Conservation (phyloP, 345 rosid species). For the Bruguiera gymnorhiza region DNA sequence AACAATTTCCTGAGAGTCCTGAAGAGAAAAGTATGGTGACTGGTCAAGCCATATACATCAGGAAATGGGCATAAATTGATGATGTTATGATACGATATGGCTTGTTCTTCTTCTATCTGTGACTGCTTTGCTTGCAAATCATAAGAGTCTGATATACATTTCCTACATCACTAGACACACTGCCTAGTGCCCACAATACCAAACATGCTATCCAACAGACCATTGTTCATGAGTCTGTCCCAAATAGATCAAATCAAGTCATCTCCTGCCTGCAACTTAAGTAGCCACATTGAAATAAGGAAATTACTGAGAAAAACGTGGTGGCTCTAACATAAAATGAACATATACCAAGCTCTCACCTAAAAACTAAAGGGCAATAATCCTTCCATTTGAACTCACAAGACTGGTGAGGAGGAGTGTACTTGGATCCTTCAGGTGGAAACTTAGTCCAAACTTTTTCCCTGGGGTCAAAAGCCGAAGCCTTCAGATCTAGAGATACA, state of each 20-base stretch:
- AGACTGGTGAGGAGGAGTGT: constrained; percentile 95
- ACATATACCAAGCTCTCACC: constrained; percentile 38
- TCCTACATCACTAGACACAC: too few relatives aligned
- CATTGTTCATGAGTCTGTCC: neutral
- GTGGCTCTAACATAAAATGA: neutral
- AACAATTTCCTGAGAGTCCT: constrained; percentile 95
- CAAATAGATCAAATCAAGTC: neutral
- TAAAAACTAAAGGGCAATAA: constrained; percentile 94
- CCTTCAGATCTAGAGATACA: constrained; percentile 72
- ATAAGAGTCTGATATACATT: neutral
- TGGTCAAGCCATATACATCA: constrained; percentile 5
- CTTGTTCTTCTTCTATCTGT: neutral
- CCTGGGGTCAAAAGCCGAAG: constrained; percentile 90
- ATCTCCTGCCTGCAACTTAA: neutral
- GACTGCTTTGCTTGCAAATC: neutral
- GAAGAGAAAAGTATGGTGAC: constrained; percentile 17
- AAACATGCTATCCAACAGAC: neutral
- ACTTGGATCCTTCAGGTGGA: constrained; percentile 88
- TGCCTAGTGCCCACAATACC: neutral
- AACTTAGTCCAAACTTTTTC: constrained; percentile 97
- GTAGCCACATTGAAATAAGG: neutral
- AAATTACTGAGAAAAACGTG: neutral
- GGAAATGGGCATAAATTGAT: neutral
- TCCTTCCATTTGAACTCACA: constrained; percentile 95
- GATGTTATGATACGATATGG: neutral